phyloP scores from a whole-genome alignment of 2,329 filamentous ascomycete genomes.

The Niveomyces coronatus region DNA sequence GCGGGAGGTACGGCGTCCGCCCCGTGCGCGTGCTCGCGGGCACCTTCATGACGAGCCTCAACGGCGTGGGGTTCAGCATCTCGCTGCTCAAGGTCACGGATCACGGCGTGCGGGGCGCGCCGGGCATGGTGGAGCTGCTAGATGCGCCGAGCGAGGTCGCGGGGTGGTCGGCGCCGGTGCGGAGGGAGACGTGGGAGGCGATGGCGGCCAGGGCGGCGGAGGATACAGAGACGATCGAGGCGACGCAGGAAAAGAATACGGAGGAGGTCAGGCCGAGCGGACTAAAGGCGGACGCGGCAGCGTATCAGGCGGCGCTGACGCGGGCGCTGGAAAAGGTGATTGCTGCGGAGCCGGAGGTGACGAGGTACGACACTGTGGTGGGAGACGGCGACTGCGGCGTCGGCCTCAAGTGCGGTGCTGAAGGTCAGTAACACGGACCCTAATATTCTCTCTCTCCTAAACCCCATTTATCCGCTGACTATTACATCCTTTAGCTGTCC shows the following conservation, averaged over 20 bases:
- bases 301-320: slow-evolving; percentile 41
- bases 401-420: slow-evolving; percentile 76
- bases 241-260: too few relatives aligned
- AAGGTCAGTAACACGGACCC: slow-evolving; percentile 49
- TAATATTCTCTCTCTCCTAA: not conserved
- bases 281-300: slow-evolving; percentile 40
- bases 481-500: slow-evolving; percentile 32
- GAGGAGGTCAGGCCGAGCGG: slow-evolving; percentile 34
- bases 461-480: not conserved
- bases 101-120: slow-evolving; percentile 44
- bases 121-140: slow-evolving; percentile 55
- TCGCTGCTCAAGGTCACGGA: slow-evolving; percentile 54
- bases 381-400: slow-evolving; percentile 88
- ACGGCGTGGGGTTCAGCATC: slow-evolving; percentile 67
- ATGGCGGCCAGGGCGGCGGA: slow-evolving; percentile 35
- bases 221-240: slow-evolving; percentile 25
- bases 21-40: slow-evolving; percentile 57
- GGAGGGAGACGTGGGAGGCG: slow-evolving; percentile 52
- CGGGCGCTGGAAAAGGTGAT: slow-evolving; percentile 52
- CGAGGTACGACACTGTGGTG: slow-evolving; percentile 68
- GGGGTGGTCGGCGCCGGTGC: slow-evolving; percentile 58
- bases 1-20: slow-evolving; percentile 43
- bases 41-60: slow-evolving; percentile 70
- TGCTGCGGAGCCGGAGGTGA: slow-evolving; percentile 59
- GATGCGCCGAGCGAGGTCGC: slow-evolving; percentile 60